Evolutionary conservation across 257 asterid genomes (phyloP).

Genomic region (Forsythia suspensa): DNA sequence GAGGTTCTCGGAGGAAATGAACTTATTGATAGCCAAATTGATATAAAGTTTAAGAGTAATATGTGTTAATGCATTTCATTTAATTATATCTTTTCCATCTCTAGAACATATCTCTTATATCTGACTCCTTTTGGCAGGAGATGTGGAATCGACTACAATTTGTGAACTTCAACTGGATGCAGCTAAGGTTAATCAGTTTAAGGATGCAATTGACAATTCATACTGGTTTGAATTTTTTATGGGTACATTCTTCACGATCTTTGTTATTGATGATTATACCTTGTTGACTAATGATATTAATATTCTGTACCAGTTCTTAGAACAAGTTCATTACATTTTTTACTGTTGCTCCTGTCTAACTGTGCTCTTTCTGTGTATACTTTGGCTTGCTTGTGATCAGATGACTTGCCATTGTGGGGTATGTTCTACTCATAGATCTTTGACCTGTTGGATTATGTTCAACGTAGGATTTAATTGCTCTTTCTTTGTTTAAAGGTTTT

Average conservation of each 20-base stretch:
- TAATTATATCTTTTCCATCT: conserved; percentile 12
- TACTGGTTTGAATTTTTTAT: conserved; percentile 75
- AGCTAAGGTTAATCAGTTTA: conserved; percentile 58
- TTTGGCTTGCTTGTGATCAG: conserved; percentile 42
- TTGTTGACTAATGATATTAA: not conserved
- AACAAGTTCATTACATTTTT: not conserved
- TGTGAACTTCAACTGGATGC: conserved; percentile 69
- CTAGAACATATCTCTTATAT: conserved; percentile 1
- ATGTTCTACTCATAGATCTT: conserved; percentile 24
- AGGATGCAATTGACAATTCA: conserved; percentile 63
- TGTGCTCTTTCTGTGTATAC: conserved; percentile 24
- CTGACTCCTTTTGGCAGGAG: conserved; percentile 37
- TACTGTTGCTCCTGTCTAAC: conserved; percentile 28
- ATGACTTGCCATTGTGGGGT: conserved; percentile 88
- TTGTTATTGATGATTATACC: not conserved
- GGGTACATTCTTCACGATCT: conserved; percentile 44
- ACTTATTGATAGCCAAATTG: conserved; percentile 73
- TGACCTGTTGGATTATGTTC: conserved; percentile 2
- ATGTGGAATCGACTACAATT: conserved; percentile 43
- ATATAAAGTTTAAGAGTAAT: conserved; percentile 69
- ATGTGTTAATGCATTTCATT: conserved; percentile 9
- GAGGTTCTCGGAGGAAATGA: conserved; percentile 76
- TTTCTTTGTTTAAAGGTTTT: conserved; percentile 46
- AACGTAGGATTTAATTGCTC: conserved; percentile 9
- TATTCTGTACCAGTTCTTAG: not conserved